Evolutionary conservation across 495 filamentous ascomycete species (phyloP).

Genomic region (Podospora pseudocomata): DNA sequence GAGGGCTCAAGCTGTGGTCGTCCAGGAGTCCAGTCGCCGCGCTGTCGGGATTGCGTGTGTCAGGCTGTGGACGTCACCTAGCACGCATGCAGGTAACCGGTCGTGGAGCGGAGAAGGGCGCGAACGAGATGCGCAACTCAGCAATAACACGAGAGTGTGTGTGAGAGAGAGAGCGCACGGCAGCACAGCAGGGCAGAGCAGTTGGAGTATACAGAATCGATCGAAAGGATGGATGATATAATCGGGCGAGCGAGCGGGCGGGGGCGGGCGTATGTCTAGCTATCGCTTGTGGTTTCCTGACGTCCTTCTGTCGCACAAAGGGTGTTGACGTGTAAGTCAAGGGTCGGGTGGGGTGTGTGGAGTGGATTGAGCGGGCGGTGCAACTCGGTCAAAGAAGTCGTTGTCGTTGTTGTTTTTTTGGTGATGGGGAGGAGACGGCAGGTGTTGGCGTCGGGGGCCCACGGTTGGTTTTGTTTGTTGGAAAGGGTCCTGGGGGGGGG

Average conservation of each 20-base stretch:
- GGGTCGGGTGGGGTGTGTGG: not conserved
- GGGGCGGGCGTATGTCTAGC: not conserved
- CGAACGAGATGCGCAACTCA: constrained; percentile 17
- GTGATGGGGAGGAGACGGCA: not conserved
- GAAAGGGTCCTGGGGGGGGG: constrained; percentile 1
- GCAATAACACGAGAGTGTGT: constrained; percentile 4
- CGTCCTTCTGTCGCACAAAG: constrained; percentile 3
- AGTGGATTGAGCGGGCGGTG: too few relatives aligned
- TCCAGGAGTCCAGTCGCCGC: constrained; percentile 25
- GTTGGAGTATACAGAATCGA: not conserved
- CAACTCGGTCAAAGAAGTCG: not conserved
- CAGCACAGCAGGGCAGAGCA: not conserved
- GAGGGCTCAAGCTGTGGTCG: constrained; percentile 13
- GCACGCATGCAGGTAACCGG: constrained; percentile 24
- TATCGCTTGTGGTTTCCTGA: not conserved
- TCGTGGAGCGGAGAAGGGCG: constrained; percentile 17
- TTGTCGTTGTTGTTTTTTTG: too few relatives aligned
- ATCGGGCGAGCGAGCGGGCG: not conserved
- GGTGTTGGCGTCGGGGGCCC: not conserved
- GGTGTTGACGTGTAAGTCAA: not conserved
- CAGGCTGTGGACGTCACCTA: constrained; percentile 26
- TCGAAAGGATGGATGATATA: not conserved
- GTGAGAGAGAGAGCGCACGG: not conserved
- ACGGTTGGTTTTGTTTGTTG: constrained; percentile 4
- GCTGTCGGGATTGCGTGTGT: constrained; percentile 32